Base-by-base conservation (phyloP, 2,329 filamentous ascomycete genomes). In the Bretziella fagacearum region DNA sequence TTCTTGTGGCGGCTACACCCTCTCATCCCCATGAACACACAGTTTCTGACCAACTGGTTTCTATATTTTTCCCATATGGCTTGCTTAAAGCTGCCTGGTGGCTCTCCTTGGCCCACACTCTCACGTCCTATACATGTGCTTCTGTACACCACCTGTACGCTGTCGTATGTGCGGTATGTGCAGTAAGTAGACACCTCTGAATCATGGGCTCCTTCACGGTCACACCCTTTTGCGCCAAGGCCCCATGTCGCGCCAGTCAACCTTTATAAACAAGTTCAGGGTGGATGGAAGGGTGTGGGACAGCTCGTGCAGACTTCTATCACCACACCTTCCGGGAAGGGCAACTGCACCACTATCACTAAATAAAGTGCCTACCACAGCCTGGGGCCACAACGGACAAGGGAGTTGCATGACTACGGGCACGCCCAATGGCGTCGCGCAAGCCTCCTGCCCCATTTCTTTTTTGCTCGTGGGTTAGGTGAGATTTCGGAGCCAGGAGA, bases 381-480 rank as follows among this genome's bases (percentile, higher is more conserved):
- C 26, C 18, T 39, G 32, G 27, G 27, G 32, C 45, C 23, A 23
- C 39, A 45, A 44, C 40, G 17, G 40, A 22, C 40, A 29, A 43
- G 40, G 36, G 50, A 44, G 45, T 49, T 26, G 29, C 35, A 27
- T 46, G 46, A 36, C n/a, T 46, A 49, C 47, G 45, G 50, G 50
- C 42, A 48, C 43, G 41, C 50, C 42, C 33, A 33, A 40, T 22
- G 40, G 35, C 44, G 40, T 36, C 41, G 43, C 25, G 47, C 40
- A 27, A 27, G 33, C 26, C 26, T 40, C 48, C 48, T 49, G 51
- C 48, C 50, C 51, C 49, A 42, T 46, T 51, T 46, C n/a, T n/a
- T 50, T 50, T 51, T 47, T 51, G 48, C 52, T 54, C 53, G 48
- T 53, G 52, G 52, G 48, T 52, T 44, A 51, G 51, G 52, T 52